A percentile compares a stretch with the other conserved stretches of the same genome.
phyloP scores from a whole-genome alignment of 768 basidiomycete species.

The Russula griseocarnosa region DNA sequence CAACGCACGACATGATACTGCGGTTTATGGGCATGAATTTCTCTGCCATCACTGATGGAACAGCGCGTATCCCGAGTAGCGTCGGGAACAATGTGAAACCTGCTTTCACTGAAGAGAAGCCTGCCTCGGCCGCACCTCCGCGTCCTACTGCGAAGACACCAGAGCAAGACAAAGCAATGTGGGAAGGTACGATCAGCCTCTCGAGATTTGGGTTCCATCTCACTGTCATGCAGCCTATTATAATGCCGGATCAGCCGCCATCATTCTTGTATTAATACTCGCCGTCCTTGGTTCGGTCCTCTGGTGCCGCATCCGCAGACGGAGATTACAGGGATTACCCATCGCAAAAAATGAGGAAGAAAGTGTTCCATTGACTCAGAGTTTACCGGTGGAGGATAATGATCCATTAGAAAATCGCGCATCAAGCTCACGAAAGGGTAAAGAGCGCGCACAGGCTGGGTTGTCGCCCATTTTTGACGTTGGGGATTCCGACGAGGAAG shows the following conservation, averaged over 20 bases:
- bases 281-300: conserved; percentile 67
- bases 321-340: conserved; percentile 41
- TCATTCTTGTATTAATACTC: conserved; percentile 75
- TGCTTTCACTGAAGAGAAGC: conserved; percentile 47
- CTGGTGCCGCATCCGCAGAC: conserved; percentile 65
- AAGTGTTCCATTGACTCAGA: conserved; percentile 58
- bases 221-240: conserved; percentile 66
- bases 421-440: conserved; percentile 34
- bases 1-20: conserved; percentile 96
- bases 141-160: conserved; percentile 55
- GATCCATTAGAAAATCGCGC: conserved; percentile 20
- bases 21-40: conserved; percentile 96
- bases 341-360: conserved; percentile 52
- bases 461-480: conserved; percentile 44
- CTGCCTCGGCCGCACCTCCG: conserved; percentile 36
- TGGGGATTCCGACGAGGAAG: conserved; percentile 45
- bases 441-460: conserved; percentile 36
- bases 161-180: conserved; percentile 79
- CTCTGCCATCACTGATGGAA: conserved; percentile 70
- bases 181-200: conserved; percentile 64
- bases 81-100: conserved; percentile 75
- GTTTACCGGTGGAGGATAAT: conserved; percentile 31
- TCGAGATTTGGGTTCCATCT: conserved; percentile 3
- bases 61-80: conserved; percentile 74
- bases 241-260: conserved; percentile 82